Percentiles rank a stretch among this genome's conserved stretches.
Conservation (phyloP, 768 basidiomycete genomes). For the Agaricus blazei region DNA sequence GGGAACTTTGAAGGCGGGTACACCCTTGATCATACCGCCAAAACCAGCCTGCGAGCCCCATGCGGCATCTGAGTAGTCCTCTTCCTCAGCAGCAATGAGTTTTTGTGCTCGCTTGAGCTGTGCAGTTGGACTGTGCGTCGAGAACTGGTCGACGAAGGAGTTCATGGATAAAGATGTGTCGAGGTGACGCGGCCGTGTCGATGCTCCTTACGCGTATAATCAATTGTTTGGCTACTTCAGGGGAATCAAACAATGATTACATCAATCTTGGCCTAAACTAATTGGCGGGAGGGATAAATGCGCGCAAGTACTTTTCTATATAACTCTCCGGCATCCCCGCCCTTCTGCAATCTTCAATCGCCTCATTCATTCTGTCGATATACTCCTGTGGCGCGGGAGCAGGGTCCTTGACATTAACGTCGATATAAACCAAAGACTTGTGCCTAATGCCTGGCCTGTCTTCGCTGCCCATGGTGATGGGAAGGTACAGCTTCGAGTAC, state of each 20-base stretch:
- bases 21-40: conserved; percentile 65
- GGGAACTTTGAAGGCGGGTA: conserved; percentile 70
- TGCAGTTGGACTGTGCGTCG: conserved; percentile 46
- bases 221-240: conserved; percentile 25
- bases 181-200: conserved; percentile 43
- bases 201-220: conserved; percentile 26
- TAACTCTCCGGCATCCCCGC: conserved; percentile 36
- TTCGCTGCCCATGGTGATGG: conserved; percentile 17
- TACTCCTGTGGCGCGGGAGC: conserved; percentile 35
- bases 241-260: conserved; percentile 9
- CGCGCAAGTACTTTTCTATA: conserved; percentile 38
- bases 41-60: conserved; percentile 87
- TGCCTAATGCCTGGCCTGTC: neutral
- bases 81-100: conserved; percentile 50
- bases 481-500: conserved; percentile 31
- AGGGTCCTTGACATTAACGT: conserved; percentile 24
- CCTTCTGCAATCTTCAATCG: conserved; percentile 33
- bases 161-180: conserved; percentile 47
- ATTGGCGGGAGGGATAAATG: conserved; percentile 27
- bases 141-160: conserved; percentile 60
- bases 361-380: conserved; percentile 39
- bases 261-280: neutral
- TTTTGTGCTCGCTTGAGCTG: conserved; percentile 46
- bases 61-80: conserved; percentile 57
- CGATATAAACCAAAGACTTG: conserved; percentile 36